phyloP scores from a whole-genome alignment of 164 flowering plant species.

The Magnolia officinalis region DNA sequence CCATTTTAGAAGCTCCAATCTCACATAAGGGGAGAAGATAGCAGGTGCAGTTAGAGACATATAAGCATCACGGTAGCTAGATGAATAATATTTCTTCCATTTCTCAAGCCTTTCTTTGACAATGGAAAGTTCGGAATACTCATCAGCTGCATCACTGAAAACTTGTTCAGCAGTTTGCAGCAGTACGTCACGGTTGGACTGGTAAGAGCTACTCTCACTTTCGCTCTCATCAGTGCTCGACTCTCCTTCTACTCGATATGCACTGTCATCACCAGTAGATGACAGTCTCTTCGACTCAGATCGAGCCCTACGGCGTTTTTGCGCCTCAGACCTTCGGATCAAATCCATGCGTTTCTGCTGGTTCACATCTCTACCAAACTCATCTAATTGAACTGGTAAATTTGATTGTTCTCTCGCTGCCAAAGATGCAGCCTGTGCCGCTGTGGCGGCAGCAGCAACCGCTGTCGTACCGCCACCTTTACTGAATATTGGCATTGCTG shows the following conservation, averaged over 20 bases:
- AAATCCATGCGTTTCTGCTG: constrained; percentile 75
- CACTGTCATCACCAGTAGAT: constrained; percentile 37
- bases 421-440: constrained; percentile 63
- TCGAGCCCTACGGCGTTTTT: constrained; percentile 47
- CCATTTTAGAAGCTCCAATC: constrained; percentile 94
- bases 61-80: constrained; percentile 82
- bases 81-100: constrained; percentile 68
- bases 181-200: constrained; percentile 50
- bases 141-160: constrained; percentile 84
- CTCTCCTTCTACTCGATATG: constrained; percentile 77
- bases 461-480: constrained; percentile 50
- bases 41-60: constrained; percentile 73
- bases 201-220: constrained; percentile 64
- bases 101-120: constrained; percentile 69
- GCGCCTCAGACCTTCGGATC: constrained; percentile 64
- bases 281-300: constrained; percentile 56
- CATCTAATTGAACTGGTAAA: constrained; percentile 74
- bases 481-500: constrained; percentile 56
- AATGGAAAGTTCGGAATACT: constrained; percentile 63
- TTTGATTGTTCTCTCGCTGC: constrained; percentile 41
- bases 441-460: constrained; percentile 51
- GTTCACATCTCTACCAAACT: constrained; percentile 86
- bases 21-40: constrained; percentile 89
- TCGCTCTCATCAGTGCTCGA: constrained; percentile 98
- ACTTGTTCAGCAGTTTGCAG: constrained; percentile 71